Evolutionary conservation across 768 basidiomycete species (phyloP).

Genomic region (Mycena venus): DNA sequence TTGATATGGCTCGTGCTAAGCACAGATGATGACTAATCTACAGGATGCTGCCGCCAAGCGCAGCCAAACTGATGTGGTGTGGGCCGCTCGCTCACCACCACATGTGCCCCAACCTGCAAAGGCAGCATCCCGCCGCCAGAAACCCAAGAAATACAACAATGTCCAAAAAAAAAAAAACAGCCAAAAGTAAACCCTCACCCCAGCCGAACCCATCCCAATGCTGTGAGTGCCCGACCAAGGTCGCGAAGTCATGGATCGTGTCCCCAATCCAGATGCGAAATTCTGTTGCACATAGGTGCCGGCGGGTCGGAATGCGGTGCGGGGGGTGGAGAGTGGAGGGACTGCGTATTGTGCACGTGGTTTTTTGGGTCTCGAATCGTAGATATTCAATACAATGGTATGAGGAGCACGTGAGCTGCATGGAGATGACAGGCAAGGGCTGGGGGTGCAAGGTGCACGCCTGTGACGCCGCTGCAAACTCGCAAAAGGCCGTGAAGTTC

Average conservation of each 20-base stretch:
- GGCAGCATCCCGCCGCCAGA: too few species aligned
- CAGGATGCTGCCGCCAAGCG: neutral
- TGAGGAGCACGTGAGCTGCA: neutral
- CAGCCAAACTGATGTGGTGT: too few species aligned
- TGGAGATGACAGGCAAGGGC: neutral
- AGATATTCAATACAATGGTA: neutral
- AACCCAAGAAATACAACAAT: too few species aligned
- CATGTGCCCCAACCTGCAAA: too few species aligned
- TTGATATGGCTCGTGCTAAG: neutral
- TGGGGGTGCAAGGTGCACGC: neutral
- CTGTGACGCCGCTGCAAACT: neutral
- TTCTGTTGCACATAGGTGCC: neutral
- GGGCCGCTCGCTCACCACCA: too few species aligned
- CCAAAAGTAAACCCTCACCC: too few species aligned
- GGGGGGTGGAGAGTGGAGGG: neutral
- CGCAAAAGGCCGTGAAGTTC: neutral
- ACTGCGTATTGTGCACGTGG: neutral
- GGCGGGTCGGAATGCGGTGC: neutral
- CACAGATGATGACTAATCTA: slow-evolving; percentile 1
- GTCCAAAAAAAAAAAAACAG: too few species aligned
- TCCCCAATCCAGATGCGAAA: neutral
- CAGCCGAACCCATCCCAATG: neutral
- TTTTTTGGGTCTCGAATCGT: neutral
- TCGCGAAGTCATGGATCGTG: too few species aligned
- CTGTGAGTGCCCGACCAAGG: neutral